Conservation (phyloP, 148 eudicot species). For the Silene latifolia region DNA sequence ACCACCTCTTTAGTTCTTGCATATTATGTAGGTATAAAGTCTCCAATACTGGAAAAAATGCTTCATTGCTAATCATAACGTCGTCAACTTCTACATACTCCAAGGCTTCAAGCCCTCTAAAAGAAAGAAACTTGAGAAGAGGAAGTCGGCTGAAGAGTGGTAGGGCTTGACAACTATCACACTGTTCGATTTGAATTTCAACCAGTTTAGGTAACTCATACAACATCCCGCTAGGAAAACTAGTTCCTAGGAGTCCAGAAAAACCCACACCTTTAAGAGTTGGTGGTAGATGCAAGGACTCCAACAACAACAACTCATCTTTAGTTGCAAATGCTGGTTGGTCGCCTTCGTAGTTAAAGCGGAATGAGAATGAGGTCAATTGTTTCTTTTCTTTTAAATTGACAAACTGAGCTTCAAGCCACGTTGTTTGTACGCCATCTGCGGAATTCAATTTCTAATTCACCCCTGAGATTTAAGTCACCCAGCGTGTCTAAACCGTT, state of each 20-base stretch:
- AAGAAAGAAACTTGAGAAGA: background rate
- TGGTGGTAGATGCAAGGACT: too few relatives aligned
- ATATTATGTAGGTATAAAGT: background rate
- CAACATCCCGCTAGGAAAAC: constrained; percentile 5
- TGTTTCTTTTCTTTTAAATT: constrained; percentile 13
- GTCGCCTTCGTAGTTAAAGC: background rate
- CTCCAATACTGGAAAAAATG: constrained; percentile 13
- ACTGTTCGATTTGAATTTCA: background rate
- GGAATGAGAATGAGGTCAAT: background rate
- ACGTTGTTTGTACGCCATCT: background rate
- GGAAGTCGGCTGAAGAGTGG: constrained; percentile 16
- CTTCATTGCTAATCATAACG: background rate
- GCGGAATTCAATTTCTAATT: background rate
- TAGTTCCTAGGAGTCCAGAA: background rate
- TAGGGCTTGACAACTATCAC: constrained; percentile 2
- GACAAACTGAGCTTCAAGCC: background rate
- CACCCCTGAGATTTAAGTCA: constrained; percentile 7
- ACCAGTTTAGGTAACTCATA: constrained; percentile 9
- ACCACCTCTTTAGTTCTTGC: background rate
- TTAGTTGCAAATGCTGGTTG: background rate
- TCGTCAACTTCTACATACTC: constrained; percentile 10
- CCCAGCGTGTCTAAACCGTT: constrained; percentile 16
- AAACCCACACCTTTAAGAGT: background rate
- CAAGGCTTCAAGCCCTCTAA: background rate
- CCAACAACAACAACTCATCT: background rate